These are phyloP conservation scores for Dactylorhiza incarnata DNA, from an alignment of 106 monocot genomes.

Conservation along the genomic window DNA sequence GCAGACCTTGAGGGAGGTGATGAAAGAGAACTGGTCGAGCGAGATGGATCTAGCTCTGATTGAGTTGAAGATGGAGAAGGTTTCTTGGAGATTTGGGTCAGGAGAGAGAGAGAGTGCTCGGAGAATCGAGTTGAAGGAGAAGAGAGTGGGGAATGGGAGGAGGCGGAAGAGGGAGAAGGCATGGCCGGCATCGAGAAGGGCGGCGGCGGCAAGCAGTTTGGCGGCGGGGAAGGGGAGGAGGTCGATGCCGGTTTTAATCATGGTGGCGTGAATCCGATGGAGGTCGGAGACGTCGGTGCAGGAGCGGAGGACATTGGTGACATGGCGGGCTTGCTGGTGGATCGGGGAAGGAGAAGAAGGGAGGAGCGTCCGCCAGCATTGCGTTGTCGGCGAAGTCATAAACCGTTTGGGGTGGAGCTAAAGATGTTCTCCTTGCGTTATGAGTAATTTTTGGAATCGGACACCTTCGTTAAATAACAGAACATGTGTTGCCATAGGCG, in stretches of 20 bases:
- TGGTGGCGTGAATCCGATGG: slow-evolving; percentile 25
- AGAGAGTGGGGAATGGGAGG: slow-evolving; percentile 26
- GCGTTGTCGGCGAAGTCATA: not conserved
- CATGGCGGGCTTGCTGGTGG: not conserved
- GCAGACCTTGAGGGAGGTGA: slow-evolving; percentile 38
- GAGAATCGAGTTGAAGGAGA: slow-evolving; percentile 33
- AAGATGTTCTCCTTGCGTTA: no score
- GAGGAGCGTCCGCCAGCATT: not conserved
- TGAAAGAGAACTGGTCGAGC: slow-evolving; percentile 53
- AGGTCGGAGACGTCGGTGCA: slow-evolving; percentile 17
- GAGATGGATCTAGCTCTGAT: slow-evolving; percentile 7
- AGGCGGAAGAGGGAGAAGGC: slow-evolving; percentile 27
- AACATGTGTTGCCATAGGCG: no score
- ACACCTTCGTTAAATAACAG: no score
- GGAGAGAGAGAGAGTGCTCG: slow-evolving; percentile 15
- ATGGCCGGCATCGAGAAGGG: slow-evolving; percentile 16
- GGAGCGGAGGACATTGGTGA: slow-evolving; percentile 12
- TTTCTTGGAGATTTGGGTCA: not conserved
- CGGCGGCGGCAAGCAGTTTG: slow-evolving; percentile 40
- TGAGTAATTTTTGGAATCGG: no score
- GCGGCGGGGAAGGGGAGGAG: slow-evolving; percentile 22
- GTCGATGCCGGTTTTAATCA: slow-evolving; percentile 29
- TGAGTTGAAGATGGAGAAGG: slow-evolving; percentile 26
- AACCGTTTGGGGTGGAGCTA: not conserved
- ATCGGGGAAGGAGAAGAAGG: not conserved